These are phyloP conservation scores for Yarrowia sp. DNA, from an alignment of 805 yeast genomes.

Conservation along the genomic window DNA sequence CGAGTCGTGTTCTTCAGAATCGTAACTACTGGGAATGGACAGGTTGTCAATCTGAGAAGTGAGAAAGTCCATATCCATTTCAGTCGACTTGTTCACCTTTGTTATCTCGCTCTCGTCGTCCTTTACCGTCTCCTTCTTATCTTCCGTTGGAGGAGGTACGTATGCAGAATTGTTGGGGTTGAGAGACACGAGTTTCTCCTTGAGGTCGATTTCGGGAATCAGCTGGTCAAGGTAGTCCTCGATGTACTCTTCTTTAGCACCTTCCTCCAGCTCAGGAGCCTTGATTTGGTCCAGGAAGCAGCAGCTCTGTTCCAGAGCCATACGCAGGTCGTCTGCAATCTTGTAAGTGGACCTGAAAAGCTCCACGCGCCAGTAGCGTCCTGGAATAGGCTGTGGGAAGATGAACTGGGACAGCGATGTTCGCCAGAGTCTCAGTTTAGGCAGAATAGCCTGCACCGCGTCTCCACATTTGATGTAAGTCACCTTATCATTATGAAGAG, in stretches of 20 bases:
- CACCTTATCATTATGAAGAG: constrained; percentile 13
- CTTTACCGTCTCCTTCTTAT: not conserved
- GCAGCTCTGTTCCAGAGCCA: constrained; percentile 9
- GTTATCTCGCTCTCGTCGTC: not conserved
- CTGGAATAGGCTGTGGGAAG: constrained; percentile 69
- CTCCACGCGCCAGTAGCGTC: constrained; percentile 65
- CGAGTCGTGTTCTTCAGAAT: not conserved
- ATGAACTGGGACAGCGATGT: constrained; percentile 51
- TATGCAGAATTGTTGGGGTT: constrained; percentile 22
- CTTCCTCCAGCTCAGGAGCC: constrained; percentile 20
- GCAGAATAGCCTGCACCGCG: constrained; percentile 71
- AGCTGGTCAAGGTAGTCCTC: constrained; percentile 12
- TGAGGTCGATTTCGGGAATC: not conserved
- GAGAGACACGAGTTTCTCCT: constrained; percentile 28
- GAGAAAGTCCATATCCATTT: not conserved
- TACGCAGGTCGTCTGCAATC: constrained; percentile 21
- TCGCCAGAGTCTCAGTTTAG: constrained; percentile 58
- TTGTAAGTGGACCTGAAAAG: constrained; percentile 33
- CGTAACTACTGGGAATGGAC: not conserved
- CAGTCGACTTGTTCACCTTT: no score
- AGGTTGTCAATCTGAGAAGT: not conserved
- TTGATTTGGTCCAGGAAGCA: constrained; percentile 11
- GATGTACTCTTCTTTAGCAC: constrained; percentile 15
- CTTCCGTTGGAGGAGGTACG: not conserved
- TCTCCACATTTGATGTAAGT: constrained; percentile 64